phyloP scores from a whole-genome alignment of 352 stramenopile species.

The Phytophthora kernoviae region DNA sequence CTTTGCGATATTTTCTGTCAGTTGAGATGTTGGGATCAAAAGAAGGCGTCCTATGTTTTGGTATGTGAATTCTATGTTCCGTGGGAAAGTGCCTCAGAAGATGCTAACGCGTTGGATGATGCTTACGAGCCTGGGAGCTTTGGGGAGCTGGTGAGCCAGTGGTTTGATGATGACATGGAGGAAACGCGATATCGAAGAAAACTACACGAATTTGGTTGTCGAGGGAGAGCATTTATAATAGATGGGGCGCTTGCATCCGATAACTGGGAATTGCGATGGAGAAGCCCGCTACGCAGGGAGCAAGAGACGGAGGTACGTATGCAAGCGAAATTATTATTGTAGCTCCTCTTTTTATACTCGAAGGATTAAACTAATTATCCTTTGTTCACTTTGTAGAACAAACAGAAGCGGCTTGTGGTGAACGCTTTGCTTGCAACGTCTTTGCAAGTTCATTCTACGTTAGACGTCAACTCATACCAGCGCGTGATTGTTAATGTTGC shows the following conservation, averaged over 20 bases:
- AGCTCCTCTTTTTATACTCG: not conserved
- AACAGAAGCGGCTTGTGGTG: slow-evolving; percentile 67
- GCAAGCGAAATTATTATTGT: not conserved
- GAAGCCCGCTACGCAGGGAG: slow-evolving; percentile 62
- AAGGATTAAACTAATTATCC: slow-evolving; percentile 5
- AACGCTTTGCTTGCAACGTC: slow-evolving; percentile 77
- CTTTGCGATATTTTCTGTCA: slow-evolving; percentile 79
- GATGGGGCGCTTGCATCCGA: slow-evolving; percentile 46
- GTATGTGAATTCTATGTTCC: slow-evolving; percentile 75
- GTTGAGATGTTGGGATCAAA: slow-evolving; percentile 70
- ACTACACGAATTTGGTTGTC: slow-evolving; percentile 46
- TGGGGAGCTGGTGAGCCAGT: slow-evolving; percentile 70
- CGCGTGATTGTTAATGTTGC: slow-evolving; percentile 36
- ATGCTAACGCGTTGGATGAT: slow-evolving; percentile 18
- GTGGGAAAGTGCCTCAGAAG: slow-evolving; percentile 49
- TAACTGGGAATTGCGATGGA: slow-evolving; percentile 84
- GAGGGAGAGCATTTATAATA: slow-evolving; percentile 38
- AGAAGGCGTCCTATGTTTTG: slow-evolving; percentile 49
- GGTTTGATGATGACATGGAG: slow-evolving; percentile 74
- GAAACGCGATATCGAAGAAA: slow-evolving; percentile 46
- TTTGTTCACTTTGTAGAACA: slow-evolving; percentile 45
- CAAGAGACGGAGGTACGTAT: slow-evolving; percentile 52
- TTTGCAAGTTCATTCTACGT: slow-evolving; percentile 55
- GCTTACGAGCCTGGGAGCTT: slow-evolving; percentile 60
- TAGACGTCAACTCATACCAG: slow-evolving; percentile 50